A percentile compares a stretch with the other conserved stretches of the same genome.
These are phyloP conservation scores for Trichoderma reesei DNA, from an alignment of 495 filamentous ascomycete genomes.

Conservation along the genomic window DNA sequence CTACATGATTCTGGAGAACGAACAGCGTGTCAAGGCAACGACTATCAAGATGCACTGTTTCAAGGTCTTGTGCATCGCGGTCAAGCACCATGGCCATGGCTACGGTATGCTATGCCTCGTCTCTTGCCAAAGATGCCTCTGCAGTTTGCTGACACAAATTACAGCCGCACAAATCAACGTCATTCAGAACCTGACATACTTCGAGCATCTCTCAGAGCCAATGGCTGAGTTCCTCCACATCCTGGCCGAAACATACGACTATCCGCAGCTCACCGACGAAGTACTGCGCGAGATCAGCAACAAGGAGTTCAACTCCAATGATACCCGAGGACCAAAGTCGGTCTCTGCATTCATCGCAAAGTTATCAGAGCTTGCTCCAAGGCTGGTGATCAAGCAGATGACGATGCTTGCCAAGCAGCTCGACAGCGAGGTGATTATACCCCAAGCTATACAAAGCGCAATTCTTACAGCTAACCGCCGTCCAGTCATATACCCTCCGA, in stretches of 20 bases:
- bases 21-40: conserved; percentile 84
- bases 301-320: conserved; percentile 96
- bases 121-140: background rate
- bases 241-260: conserved; percentile 93
- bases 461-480: background rate
- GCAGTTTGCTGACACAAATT: conserved; percentile 17
- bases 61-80: conserved; percentile 90
- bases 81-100: conserved; percentile 96
- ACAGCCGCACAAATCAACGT: conserved; percentile 94
- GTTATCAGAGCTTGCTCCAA: conserved; percentile 89
- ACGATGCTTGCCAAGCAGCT: conserved; percentile 84
- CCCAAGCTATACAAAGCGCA: background rate
- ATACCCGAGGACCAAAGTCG: conserved; percentile 89
- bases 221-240: conserved; percentile 99
- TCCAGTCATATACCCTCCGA: conserved; percentile 80
- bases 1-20: conserved; percentile 88
- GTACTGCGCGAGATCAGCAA: conserved; percentile 88
- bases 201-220: conserved; percentile 93
- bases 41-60: conserved; percentile 92
- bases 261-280: conserved; percentile 90
- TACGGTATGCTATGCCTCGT: conserved; percentile 59
- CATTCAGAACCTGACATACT: conserved; percentile 94
- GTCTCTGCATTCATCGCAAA: conserved; percentile 94
- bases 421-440: conserved; percentile 68
- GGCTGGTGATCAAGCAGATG: conserved; percentile 95